Conservation (phyloP, 305 asterid species). For the Vinca major region DNA sequence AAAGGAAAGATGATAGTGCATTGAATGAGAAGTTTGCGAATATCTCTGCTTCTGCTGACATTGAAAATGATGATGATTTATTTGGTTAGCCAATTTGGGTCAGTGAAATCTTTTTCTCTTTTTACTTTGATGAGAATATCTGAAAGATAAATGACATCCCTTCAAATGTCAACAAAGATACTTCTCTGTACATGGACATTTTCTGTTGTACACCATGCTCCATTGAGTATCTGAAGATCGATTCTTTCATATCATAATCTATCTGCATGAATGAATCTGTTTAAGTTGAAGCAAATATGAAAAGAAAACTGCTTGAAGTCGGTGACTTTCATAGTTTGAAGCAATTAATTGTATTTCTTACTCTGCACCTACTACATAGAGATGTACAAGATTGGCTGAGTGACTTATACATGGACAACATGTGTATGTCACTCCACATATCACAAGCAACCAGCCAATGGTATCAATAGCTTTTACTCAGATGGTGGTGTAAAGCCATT, state of each 20-base stretch:
- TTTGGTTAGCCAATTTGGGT: constrained; percentile 51
- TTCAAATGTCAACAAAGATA: constrained; percentile 20
- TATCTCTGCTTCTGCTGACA: constrained; percentile 26
- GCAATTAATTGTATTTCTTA: neutral
- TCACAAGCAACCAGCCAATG: neutral
- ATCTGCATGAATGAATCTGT: constrained; percentile 4
- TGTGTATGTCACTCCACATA: neutral
- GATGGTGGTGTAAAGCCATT: neutral
- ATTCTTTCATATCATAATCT: neutral
- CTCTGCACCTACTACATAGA: neutral
- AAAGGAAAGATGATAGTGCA: constrained; percentile 28
- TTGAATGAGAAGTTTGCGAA: constrained; percentile 26
- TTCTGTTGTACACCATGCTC: constrained; percentile 31
- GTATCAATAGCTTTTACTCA: neutral
- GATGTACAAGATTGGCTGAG: neutral
- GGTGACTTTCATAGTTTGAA: neutral
- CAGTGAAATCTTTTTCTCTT: neutral
- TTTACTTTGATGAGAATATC: constrained; percentile 1
- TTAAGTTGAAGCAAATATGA: constrained; percentile 1
- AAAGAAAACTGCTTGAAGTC: neutral
- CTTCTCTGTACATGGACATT: constrained; percentile 20
- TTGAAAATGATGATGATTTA: constrained; percentile 61
- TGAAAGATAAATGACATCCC: constrained; percentile 19
- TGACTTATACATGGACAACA: neutral
- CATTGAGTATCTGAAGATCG: constrained; percentile 8